Evolutionary conservation across 2,329 filamentous ascomycete genomes (phyloP).

Genomic region (Aspergillus neoniger): DNA sequence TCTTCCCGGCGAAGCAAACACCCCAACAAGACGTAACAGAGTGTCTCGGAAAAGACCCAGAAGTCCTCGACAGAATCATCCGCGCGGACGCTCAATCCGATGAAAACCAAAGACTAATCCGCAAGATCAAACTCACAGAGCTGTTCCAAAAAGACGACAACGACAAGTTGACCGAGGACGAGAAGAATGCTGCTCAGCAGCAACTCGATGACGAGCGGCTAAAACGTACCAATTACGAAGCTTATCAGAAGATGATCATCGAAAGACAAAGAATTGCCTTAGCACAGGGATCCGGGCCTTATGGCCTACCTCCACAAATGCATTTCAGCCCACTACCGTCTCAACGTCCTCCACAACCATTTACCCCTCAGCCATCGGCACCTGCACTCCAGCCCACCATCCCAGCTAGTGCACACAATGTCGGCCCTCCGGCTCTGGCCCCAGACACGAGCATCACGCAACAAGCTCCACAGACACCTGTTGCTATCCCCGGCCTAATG

Average conservation of each 20-base stretch:
- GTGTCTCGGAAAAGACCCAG: conserved; percentile 60
- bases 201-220: conserved; percentile 46
- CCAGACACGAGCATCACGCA: conserved; percentile 25
- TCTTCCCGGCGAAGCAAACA: conserved; percentile 60
- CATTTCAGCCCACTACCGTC: neutral
- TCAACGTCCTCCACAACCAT: neutral
- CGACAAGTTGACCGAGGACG: conserved; percentile 63
- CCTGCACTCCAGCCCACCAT: neutral
- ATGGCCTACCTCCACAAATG: too few relatives aligned
- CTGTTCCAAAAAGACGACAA: conserved; percentile 71
- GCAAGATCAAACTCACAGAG: conserved; percentile 65
- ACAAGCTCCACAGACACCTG: neutral
- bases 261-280: conserved; percentile 17
- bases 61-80: conserved; percentile 61
- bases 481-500: neutral
- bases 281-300: neutral
- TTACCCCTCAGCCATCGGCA: neutral
- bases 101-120: conserved; percentile 25
- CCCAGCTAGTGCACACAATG: conserved; percentile 14
- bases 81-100: conserved; percentile 20
- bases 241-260: conserved; percentile 29
- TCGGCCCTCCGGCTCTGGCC: conserved; percentile 25
- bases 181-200: conserved; percentile 57
- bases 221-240: conserved; percentile 39
- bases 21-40: conserved; percentile 54